These are phyloP conservation scores for Rhodotorula sp. DNA, from an alignment of 1,284 basidiomycete species.

Conservation along the genomic window DNA sequence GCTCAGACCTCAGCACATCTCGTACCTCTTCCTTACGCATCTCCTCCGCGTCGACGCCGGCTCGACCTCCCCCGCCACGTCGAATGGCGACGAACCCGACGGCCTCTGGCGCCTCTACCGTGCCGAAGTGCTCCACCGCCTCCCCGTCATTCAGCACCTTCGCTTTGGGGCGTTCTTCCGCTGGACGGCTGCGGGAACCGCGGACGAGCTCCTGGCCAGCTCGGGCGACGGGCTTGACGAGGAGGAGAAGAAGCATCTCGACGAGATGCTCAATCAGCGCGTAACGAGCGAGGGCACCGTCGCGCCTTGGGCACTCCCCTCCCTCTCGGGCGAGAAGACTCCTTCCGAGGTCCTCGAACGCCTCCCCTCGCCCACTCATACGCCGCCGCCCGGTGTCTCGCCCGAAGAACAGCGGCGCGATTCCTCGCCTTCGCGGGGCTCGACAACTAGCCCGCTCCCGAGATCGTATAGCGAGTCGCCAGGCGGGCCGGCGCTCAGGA, in stretches of 20 bases:
- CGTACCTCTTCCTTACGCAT: slow-evolving; percentile 51
- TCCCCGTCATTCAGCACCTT: slow-evolving; percentile 93
- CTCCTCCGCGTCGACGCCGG: slow-evolving; percentile 75
- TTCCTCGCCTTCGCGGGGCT: background rate
- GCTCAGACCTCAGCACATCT: slow-evolving; percentile 49
- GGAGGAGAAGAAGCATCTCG: slow-evolving; percentile 5
- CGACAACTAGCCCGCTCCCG: background rate
- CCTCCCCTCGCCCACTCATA: slow-evolving; percentile 1
- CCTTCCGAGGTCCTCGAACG: slow-evolving; percentile 4
- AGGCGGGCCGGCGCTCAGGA: background rate
- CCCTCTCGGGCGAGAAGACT: slow-evolving; percentile 4
- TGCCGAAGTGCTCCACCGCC: slow-evolving; percentile 91
- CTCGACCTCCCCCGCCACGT: slow-evolving; percentile 88
- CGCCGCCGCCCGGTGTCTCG: background rate
- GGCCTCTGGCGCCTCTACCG: slow-evolving; percentile 95
- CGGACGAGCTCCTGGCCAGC: slow-evolving; percentile 16
- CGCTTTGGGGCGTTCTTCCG: slow-evolving; percentile 60
- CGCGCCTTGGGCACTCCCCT: slow-evolving; percentile 32
- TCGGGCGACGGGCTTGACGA: slow-evolving; percentile 9
- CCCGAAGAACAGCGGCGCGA: background rate
- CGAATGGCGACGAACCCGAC: slow-evolving; percentile 67
- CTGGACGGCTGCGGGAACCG: slow-evolving; percentile 24
- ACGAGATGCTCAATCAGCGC: slow-evolving; percentile 4
- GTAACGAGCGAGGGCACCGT: slow-evolving; percentile 17
- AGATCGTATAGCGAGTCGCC: background rate